Evolutionary conservation across 208 protist genomes (phyloP), one percentile per base, ranked within the genome.

Genomic region (Trypanosomatidae sp.): DNA sequence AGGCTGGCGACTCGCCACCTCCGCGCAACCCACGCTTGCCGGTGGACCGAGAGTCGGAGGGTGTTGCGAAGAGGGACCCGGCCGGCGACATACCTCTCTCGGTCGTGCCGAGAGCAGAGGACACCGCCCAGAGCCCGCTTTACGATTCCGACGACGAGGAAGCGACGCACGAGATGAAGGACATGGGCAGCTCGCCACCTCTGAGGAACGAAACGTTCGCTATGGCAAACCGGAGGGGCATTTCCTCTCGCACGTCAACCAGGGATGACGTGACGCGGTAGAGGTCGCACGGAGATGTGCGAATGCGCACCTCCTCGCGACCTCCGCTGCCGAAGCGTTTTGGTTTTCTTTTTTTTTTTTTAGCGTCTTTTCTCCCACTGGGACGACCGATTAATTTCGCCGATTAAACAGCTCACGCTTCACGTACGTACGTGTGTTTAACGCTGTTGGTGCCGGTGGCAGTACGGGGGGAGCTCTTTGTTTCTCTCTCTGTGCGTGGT

Each of bases 131-230:
- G 22, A 84, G 81, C 66, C 88, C 88, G 8, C 79, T 92, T 41
- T 90, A 93, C 69, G 83, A 84, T 71, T 88, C 85, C 12, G 85
- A 89, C 44, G 78, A 82, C 15, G 80, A 87, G 39, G 68, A 25
- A 12, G 39, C 71, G 62, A 60, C 76, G 47, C 73, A 70, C 22
- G 69, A 72, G 33, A 73, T 56, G n/a, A 76, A 72, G 41, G 64
- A 77, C 36, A 81, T 88, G 71, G 81, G 83, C 43, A 66, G 74
- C 66, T 90, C 88, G 17, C 81, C 88, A 33, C 84, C 84, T 25
- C 71, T 88, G 50, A 68, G 74, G 64, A 87, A 86, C 80, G 69
- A 75, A 28, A 85, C 80, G 19, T 86, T 86, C 33, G 77, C 44
- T 17, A 77, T 86, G 76, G 70, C 13, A 15, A 28, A 78, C 69